phyloP scores from a whole-genome alignment of 2,329 filamentous ascomycete species.

The Paraconiothyrium sp. region DNA sequence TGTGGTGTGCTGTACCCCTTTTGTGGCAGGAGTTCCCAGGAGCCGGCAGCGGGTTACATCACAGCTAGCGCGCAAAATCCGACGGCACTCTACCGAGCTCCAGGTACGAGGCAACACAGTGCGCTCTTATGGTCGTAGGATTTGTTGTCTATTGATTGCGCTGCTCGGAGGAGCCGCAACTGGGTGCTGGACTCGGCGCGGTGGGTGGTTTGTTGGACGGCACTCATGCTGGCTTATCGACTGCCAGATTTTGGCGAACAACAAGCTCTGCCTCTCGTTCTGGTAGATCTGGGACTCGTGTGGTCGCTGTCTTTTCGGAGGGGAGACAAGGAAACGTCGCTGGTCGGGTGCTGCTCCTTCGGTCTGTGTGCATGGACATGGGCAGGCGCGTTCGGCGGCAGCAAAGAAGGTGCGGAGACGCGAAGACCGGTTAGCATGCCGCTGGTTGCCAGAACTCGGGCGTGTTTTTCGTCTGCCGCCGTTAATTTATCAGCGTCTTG shows the following conservation, averaged over 20 bases:
- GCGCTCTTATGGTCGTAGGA: too few relatives aligned
- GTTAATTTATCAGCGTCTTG: neutral
- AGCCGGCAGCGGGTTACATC: neutral
- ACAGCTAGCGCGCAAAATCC: neutral
- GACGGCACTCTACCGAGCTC: neutral
- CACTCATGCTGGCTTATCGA: neutral
- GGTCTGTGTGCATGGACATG: neutral
- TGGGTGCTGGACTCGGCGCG: neutral
- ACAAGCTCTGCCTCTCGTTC: neutral
- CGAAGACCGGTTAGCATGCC: neutral
- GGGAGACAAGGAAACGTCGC: neutral
- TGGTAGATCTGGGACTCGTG: too few relatives aligned
- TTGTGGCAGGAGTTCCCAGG: neutral
- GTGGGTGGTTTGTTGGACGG: neutral
- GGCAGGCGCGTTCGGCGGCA: neutral
- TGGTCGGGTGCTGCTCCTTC: neutral
- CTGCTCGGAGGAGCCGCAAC: neutral
- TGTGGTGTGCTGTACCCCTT: neutral
- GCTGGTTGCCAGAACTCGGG: neutral
- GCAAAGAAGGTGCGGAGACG: neutral
- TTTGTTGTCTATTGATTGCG: neutral
- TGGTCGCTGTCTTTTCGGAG: too few relatives aligned
- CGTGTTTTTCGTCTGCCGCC: neutral
- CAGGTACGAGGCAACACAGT: neutral
- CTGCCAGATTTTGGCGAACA: neutral